Evolutionary conservation across 495 filamentous ascomycete genomes (phyloP).

Genomic region (Aspergillus wentii): DNA sequence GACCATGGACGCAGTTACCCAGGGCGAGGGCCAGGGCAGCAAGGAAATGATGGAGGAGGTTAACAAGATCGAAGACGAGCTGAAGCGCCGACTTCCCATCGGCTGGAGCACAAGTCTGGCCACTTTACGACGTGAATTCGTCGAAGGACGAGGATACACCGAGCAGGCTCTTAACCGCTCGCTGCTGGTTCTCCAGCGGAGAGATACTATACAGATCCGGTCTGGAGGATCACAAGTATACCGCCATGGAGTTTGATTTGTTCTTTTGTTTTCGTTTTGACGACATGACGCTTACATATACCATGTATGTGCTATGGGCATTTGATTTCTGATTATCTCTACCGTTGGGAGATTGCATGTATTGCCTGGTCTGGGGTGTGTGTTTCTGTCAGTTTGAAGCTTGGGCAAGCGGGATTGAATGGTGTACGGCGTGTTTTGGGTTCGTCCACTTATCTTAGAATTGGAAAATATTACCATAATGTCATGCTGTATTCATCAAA

Average conservation of each 20-base stretch:
- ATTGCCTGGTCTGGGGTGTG: too few species aligned
- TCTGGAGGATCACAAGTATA: conserved; percentile 87
- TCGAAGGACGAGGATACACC: conserved; percentile 78
- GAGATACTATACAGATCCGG: conserved; percentile 88
- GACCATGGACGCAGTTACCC: conserved; percentile 96
- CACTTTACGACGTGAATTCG: conserved; percentile 83
- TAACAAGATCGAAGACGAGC: conserved; percentile 82
- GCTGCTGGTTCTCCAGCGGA: conserved; percentile 76
- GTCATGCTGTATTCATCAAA: too few species aligned
- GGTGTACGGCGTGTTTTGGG: not conserved
- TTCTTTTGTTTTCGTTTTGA: conserved; percentile 13
- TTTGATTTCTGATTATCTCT: too few species aligned
- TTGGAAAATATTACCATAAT: too few species aligned
- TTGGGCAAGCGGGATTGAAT: not conserved
- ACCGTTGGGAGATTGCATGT: too few species aligned
- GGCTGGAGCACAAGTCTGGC: conserved; percentile 91
- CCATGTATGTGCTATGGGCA: conserved; percentile 18
- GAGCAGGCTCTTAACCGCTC: conserved; percentile 83
- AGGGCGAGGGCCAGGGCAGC: conserved; percentile 74
- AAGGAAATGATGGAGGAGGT: conserved; percentile 89
- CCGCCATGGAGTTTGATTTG: conserved; percentile 57
- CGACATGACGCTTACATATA: conserved; percentile 20
- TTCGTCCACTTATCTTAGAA: too few species aligned
- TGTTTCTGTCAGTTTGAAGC: too few species aligned
- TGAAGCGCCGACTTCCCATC: conserved; percentile 82